Conservation (phyloP, 768 basidiomycete genomes). For the Boletellus emodensis region DNA sequence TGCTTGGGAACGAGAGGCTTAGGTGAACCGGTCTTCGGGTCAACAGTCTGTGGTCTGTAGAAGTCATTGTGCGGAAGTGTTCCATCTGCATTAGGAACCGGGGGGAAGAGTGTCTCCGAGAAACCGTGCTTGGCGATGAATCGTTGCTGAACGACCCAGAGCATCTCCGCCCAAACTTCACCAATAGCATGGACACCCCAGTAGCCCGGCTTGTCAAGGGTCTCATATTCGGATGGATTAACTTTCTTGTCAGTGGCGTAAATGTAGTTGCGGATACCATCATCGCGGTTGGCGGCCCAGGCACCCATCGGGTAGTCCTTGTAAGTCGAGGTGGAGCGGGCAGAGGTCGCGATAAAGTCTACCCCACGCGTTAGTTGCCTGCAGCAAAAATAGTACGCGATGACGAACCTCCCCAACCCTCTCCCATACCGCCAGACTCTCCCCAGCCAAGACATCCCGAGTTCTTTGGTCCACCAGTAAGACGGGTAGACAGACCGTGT, state of each 20-base stretch:
- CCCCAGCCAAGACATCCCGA: conserved; percentile 95
- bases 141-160: conserved; percentile 73
- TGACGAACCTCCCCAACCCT: conserved; percentile 82
- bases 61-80: conserved; percentile 63
- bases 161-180: conserved; percentile 93
- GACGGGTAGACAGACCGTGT: conserved; percentile 89
- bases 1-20: conserved; percentile 76
- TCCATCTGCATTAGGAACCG: conserved; percentile 59
- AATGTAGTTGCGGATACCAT: conserved; percentile 82
- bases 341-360: conserved; percentile 85
- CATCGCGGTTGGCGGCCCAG: conserved; percentile 80
- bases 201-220: conserved; percentile 88
- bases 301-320: conserved; percentile 88
- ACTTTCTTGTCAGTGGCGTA: conserved; percentile 75
- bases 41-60: conserved; percentile 47
- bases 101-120: conserved; percentile 77
- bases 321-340: conserved; percentile 70
- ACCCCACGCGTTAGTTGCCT: neutral
- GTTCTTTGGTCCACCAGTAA: conserved; percentile 92
- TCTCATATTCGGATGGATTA: conserved; percentile 94
- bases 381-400: neutral
- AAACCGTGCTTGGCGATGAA: conserved; percentile 83
- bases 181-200: conserved; percentile 92
- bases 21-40: conserved; percentile 24
- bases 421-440: conserved; percentile 95